phyloP scores from a whole-genome alignment of 2,329 filamentous ascomycete species.

The Cladophialophora yegresii region DNA sequence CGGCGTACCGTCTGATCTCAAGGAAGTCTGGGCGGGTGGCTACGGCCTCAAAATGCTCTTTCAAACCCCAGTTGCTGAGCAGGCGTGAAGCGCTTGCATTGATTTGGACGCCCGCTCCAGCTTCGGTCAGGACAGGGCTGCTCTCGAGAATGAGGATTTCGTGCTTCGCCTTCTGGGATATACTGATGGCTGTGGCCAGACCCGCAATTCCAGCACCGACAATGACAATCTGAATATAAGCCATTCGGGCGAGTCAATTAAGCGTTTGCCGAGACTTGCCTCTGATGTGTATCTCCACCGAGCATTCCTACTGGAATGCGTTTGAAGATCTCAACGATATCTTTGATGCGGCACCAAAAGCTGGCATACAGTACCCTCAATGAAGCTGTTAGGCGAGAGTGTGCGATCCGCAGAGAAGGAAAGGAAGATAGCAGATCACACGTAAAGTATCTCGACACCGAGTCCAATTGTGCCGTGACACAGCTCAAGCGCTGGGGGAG shows the following conservation, averaged over 20 bases:
- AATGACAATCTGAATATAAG: constrained; percentile 19
- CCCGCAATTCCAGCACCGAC: constrained; percentile 40
- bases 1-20: constrained; percentile 43
- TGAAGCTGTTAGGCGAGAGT: no score
- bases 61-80: constrained; percentile 27
- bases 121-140: constrained; percentile 32
- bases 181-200: constrained; percentile 38
- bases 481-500: no score
- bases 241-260: constrained; percentile 1
- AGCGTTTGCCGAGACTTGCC: neutral
- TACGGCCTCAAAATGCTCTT: constrained; percentile 35
- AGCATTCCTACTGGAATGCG: neutral
- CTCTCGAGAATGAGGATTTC: constrained; percentile 38
- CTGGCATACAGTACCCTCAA: neutral
- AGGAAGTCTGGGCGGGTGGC: constrained; percentile 39
- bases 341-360: neutral
- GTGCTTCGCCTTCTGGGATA: constrained; percentile 34
- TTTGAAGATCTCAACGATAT: neutral
- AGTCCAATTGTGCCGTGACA: no score
- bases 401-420: no score
- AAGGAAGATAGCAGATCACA: no score
- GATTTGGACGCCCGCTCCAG: constrained; percentile 36
- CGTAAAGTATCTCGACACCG: no score
- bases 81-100: constrained; percentile 34
- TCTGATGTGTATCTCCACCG: neutral